Conservation (phyloP, 495 filamentous ascomycete species). For the Copromyces sp. region DNA sequence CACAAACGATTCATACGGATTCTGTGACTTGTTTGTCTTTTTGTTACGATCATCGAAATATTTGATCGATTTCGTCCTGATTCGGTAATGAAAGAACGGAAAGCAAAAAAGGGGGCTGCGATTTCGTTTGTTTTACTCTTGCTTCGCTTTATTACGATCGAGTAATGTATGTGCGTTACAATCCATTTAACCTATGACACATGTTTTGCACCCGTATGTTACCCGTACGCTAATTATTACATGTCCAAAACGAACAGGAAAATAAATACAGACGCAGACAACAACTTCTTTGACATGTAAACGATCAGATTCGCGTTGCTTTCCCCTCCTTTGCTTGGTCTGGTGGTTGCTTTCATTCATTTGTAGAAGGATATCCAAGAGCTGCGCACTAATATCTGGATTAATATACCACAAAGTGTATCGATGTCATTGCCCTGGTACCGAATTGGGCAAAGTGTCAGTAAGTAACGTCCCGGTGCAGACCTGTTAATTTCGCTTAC, state of each 20-base stretch:
- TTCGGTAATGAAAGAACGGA: background rate
- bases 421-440: background rate
- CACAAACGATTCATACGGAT: background rate
- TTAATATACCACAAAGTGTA: background rate
- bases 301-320: no score
- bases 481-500: background rate
- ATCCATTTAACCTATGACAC: no score
- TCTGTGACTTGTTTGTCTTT: background rate
- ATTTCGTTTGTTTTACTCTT: background rate
- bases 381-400: background rate
- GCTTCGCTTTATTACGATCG: no score
- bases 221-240: no score
- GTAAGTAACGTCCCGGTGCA: background rate
- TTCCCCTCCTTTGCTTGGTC: no score
- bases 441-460: background rate
- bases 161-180: no score
- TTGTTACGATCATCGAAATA: background rate
- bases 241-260: no score
- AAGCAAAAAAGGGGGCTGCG: background rate
- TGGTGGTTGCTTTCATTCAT: no score
- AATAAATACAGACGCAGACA: no score
- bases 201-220: no score
- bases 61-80: background rate
- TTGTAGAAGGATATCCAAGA: no score
- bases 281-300: no score